Evolutionary conservation across 495 filamentous ascomycete species (phyloP).

Genomic region (Parathielavia appendiculata): DNA sequence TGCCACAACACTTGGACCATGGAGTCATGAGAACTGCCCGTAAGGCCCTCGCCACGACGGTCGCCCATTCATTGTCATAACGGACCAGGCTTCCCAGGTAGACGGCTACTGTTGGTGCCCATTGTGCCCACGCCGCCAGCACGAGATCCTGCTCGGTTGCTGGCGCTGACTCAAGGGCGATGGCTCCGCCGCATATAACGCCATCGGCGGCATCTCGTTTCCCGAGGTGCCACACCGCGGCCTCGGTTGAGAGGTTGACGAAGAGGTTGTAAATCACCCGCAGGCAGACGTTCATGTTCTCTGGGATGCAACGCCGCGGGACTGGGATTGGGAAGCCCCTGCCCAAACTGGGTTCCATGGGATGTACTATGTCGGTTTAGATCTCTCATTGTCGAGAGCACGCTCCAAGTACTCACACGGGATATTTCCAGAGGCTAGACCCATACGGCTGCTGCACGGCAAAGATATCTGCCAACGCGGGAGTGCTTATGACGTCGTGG

Average conservation of each 20-base stretch:
- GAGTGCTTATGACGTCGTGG: background rate
- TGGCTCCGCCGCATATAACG: background rate
- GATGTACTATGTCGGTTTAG: background rate
- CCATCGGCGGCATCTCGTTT: background rate
- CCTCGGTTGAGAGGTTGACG: background rate
- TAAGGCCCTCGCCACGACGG: background rate
- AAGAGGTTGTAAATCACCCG: background rate
- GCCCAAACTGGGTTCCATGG: background rate
- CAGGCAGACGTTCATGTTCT: background rate
- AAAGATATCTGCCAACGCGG: background rate
- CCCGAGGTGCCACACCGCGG: background rate
- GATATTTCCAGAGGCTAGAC: background rate
- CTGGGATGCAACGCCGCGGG: background rate
- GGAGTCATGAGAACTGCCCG: background rate
- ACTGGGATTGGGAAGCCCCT: background rate
- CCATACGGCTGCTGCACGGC: background rate
- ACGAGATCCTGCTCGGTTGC: background rate
- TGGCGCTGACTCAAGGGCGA: background rate
- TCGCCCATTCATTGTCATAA: background rate
- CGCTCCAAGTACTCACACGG: background rate
- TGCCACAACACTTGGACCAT: background rate
- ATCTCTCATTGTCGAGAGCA: background rate
- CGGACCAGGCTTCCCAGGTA: background rate
- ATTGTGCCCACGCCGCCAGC: background rate
- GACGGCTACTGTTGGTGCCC: background rate